Percentiles rank a stretch among this genome's conserved stretches.
These are phyloP conservation scores for Penicillium griseofulvum DNA, from an alignment of 2,329 filamentous ascomycete species.

Conservation along the genomic window DNA sequence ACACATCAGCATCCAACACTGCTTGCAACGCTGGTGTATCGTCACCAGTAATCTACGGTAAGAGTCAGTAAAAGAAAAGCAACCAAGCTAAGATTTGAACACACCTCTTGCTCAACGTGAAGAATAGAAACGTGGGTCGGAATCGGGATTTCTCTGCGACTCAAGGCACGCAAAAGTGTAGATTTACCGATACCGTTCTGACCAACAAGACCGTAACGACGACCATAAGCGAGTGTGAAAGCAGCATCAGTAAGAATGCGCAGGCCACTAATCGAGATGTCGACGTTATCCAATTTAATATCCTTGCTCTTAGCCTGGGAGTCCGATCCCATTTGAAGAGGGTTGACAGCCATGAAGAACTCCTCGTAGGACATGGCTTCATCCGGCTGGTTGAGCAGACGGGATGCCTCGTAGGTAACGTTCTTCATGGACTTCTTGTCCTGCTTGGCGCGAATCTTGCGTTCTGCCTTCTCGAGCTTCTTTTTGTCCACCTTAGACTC, in stretches of 20 bases:
- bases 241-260: constrained; percentile 89
- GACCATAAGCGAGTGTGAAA: constrained; percentile 84
- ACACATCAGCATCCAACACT: constrained; percentile 94
- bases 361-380: constrained; percentile 93
- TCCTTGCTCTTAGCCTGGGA: constrained; percentile 88
- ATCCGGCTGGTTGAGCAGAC: constrained; percentile 77
- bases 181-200: constrained; percentile 99
- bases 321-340: constrained; percentile 76
- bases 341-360: constrained; percentile 99
- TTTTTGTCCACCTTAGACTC: constrained; percentile 97
- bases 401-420: constrained; percentile 94
- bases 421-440: constrained; percentile 98
- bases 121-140: constrained; percentile 98
- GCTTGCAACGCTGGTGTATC: constrained; percentile 94
- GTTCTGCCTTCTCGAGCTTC: constrained; percentile 98
- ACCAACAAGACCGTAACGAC: constrained; percentile 94
- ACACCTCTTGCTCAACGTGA: constrained; percentile 94
- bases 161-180: constrained; percentile 87
- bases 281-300: constrained; percentile 94
- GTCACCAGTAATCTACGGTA: constrained; percentile 76
- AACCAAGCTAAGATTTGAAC: constrained; percentile 24
- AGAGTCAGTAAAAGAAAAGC: constrained; percentile 14
- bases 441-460: constrained; percentile 96
- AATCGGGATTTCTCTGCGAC: constrained; percentile 88
- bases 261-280: constrained; percentile 84